Base-by-base conservation (phyloP, 495 filamentous ascomycete genomes). In the Podospora pseudoanserina region DNA sequence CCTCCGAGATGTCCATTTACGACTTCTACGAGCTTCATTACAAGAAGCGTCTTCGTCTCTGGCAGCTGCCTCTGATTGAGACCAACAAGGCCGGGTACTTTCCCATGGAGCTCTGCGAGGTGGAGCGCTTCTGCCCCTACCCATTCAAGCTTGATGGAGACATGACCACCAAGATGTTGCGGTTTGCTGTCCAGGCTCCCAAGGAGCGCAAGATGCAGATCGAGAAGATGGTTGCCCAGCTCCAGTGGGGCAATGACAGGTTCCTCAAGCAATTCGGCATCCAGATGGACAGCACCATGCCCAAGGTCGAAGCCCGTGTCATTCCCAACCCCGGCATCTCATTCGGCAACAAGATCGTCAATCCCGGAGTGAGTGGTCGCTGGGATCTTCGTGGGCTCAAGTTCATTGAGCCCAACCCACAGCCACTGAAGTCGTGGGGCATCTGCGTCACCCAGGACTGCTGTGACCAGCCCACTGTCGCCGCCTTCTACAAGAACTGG, bases 381-480 rank as follows among this genome's bases (percentile, higher is more conserved):
- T 99, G 95, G 95, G 91, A 95, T 76, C 84, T 97, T 23, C 87
- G 90, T 18, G 88, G 88, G 34, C 89, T 89, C 74, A 91, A 89
- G 67, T 97, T 97, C 73, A 73, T 89, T 2, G 71, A 75, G 55
- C 73, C 85, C 0, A 92, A 96, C 76, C 70, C 76, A 4, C 65
- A 73, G 7, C 80, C 84, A 0, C 82, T 98, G 13, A 81, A 82
- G 56, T 81, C 82, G 11, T 99, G 94, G 93, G 89, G 86, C 30
- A 78, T 97, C 15, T 63, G 79, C 39, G 70, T 71, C 61, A 58
- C 76, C 54, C 74, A 69, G 44, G 60, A 62, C 13, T 72, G 73
- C 60, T 23, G 76, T 63, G 68, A 79, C 70, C 74, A 80, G 65
- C 65, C 71, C 0, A 79, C 86, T 1, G 76, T 89, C 2, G 73